Percentiles rank a stretch among this genome's conserved stretches.
phyloP scores from a whole-genome alignment of 192 early-diverging fungal genomes.

The Coemansia sp. region DNA sequence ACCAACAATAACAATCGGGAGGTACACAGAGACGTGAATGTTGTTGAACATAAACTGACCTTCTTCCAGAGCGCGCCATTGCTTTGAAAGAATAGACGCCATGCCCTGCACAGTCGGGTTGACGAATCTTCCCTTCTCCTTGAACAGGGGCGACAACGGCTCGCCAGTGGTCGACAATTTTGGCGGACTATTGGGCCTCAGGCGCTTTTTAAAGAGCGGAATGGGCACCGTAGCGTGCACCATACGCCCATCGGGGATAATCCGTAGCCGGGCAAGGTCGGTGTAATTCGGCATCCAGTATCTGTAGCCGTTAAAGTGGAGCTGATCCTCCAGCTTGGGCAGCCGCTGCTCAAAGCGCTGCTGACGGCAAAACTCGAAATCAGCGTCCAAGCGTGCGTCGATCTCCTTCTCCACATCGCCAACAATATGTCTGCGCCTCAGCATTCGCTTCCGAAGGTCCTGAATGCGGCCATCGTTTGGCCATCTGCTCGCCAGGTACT shows the following conservation, averaged over 20 bases:
- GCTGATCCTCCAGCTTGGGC: not conserved
- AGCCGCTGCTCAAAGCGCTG: slow-evolving; percentile 6
- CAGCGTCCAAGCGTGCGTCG: slow-evolving; percentile 7
- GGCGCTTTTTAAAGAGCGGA: not conserved
- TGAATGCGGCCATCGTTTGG: not conserved
- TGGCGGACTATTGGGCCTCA: not conserved
- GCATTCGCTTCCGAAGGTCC: not conserved
- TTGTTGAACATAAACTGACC: slow-evolving; percentile 44
- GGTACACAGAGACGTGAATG: slow-evolving; percentile 38
- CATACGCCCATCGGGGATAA: not conserved
- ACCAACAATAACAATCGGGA: slow-evolving; percentile 39
- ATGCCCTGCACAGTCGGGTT: slow-evolving; percentile 10
- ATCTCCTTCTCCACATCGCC: slow-evolving; percentile 27
- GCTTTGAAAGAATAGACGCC: slow-evolving; percentile 17
- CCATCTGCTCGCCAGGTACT: not conserved
- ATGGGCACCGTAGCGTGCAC: not conserved
- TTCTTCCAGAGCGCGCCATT: slow-evolving; percentile 38
- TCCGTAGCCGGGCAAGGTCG: not conserved
- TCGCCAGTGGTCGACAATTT: not conserved
- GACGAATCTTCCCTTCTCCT: slow-evolving; percentile 5
- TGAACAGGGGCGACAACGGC: not conserved
- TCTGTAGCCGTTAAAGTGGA: slow-evolving; percentile 14
- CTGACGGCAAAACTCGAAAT: slow-evolving; percentile 14
- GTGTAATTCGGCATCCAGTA: slow-evolving; percentile 26
- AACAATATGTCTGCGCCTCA: slow-evolving; percentile 8